phyloP scores from a whole-genome alignment of 2,329 filamentous ascomycete genomes.

The Arthrobotrys musiformis region DNA sequence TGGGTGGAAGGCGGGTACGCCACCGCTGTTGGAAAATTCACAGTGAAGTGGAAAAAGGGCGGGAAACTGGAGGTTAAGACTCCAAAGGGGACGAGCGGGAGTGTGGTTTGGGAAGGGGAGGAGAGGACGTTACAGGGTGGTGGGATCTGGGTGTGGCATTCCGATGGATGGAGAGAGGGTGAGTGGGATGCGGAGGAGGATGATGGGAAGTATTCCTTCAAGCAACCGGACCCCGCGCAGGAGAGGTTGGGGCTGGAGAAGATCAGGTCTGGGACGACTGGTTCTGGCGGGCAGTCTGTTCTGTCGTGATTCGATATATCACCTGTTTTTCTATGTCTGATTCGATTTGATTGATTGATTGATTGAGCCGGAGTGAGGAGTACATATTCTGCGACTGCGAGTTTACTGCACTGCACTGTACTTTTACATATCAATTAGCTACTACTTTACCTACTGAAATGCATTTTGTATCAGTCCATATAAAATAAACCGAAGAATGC shows the following conservation, averaged over 20 bases:
- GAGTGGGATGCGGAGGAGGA: neutral
- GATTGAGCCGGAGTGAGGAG: conserved; percentile 22
- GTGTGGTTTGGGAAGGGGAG: conserved; percentile 59
- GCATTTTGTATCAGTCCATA: no score
- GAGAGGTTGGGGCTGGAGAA: conserved; percentile 23
- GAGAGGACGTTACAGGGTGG: conserved; percentile 41
- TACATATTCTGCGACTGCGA: no score
- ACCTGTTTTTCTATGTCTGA: no score
- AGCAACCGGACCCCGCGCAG: conserved; percentile 27
- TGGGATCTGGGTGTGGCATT: conserved; percentile 53
- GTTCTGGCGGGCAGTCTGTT: conserved; percentile 25
- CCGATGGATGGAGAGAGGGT: conserved; percentile 39
- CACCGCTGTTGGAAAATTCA: conserved; percentile 63
- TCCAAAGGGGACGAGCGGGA: conserved; percentile 58
- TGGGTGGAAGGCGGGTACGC: conserved; percentile 64
- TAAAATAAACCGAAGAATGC: no score
- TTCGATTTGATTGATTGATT: no score
- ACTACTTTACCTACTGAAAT: no score
- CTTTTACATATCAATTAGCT: no score
- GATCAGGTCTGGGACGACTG: conserved; percentile 14
- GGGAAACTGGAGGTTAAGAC: conserved; percentile 59
- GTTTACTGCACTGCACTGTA: no score
- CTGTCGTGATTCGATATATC: neutral
- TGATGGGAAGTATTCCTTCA: conserved; percentile 17
- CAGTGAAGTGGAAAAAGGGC: conserved; percentile 61